Base-by-base conservation (phyloP, 352 stramenopile species). In the Pythium diclinum region DNA sequence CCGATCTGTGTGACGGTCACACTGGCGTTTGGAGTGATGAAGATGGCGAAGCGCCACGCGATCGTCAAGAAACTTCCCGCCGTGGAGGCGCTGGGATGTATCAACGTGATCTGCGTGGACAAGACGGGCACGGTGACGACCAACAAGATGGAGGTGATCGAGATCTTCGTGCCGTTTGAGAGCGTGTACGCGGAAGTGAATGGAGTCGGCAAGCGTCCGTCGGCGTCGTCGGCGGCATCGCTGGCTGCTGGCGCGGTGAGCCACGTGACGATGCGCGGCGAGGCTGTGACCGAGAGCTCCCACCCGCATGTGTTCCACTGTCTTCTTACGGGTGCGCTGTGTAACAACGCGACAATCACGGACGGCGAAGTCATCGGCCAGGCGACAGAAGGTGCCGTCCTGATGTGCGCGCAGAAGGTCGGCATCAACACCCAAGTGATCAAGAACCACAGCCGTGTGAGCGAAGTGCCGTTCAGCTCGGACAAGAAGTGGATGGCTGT, bases 401-500 rank as follows among this genome's bases (percentile, higher is more conserved):
- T 92, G 8, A 56, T 90, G 47, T 88, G 81, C 23, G 78, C 88
- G 7, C 77, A 83, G 56, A 88, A 89, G 60, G 69, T 92, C 25
- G 81, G 79, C 30, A 83, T 92, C 38, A 76, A 73, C 13, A 54
- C 65, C 10, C 54, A 63, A 0, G 60, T 78, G 1, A 73, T 78
- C 42, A 69, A 69, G 53, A 74, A 79, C 68, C 87, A 75, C 83
- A 87, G 67, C 49, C 83, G 96, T 53, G 75, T 94, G 0, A 88
- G 88, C 36, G 94, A 98, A 76, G 87, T 98, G 44, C 91, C 95
- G 0, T 99, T 99, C 76, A 97, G 83, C 58, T 98, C 91, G 25
- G 95, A 98, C 60, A 92, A 95, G 58, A 99, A 99, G 68, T 91
- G 88, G 74, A 99, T 99, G 96, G 95, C 98, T 66, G 93, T 99